Evolutionary conservation across 164 flowering plant species (phyloP), one percentile per base, ranked within the genome.

Genomic region (Kingdonia uniflora): DNA sequence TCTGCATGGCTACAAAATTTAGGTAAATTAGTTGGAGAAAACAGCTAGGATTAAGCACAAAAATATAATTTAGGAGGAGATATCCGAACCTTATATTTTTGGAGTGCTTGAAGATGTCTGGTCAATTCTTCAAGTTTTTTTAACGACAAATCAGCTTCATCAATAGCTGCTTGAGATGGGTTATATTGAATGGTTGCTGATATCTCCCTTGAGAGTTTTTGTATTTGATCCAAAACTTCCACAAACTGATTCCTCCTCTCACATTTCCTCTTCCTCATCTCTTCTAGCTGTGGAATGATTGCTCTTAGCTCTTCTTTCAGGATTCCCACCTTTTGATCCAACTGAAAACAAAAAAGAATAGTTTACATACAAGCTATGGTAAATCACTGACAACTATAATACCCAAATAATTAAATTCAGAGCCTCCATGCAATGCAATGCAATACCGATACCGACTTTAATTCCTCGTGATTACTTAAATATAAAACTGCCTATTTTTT

Each of bases 71-170:
- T 41, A 40, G 5, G 16, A 49, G 25, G 38, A 19, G 7, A n/a
- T 5, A 49, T 40, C 14, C 45, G 17, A 23, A 84, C 99, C 99
- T 89, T 94, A 65, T 89, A 97, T n/a, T 73, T 74, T 53, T 87
- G 91, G 51, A 94, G 81, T 58, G 71, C 70, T 54, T 74, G 77
- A 48, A 84, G 68, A 61, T 85, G 80, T 51, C 55, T 78, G 33
- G 80, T 85, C 65, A 86, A 67, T 56, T 89, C 96, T 49, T 94
- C 99, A 51, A 94, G 89, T 69, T 71, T 84, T 65, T 78, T 81
- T 41, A 79, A 62, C 5, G 99, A 82, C 49, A 89, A 65, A 68
- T 89, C 97, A 70, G 70, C 63, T 60, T 94, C 97, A 75, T 89
- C 95, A 35, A 81, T 61, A 42, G 61, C 57, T 5, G 52, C 23